phyloP scores from a whole-genome alignment of 2,329 filamentous ascomycete species.

The Pseudonectria buxi region DNA sequence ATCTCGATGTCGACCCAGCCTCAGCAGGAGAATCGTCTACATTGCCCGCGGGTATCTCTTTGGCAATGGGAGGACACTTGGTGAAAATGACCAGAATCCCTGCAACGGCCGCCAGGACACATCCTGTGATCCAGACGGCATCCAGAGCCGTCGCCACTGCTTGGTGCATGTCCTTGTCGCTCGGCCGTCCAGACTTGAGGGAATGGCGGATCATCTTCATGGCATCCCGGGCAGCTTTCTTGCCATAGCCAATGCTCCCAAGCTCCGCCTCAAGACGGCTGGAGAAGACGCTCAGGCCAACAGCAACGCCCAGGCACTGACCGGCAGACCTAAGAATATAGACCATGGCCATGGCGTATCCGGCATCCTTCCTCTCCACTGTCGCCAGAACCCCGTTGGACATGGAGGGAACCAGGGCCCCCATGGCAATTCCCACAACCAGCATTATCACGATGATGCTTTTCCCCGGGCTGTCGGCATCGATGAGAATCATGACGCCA shows the following conservation, averaged over 20 bases:
- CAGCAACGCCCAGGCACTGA: slow-evolving; percentile 22
- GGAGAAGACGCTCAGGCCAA: slow-evolving; percentile 21
- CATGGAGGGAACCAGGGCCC: slow-evolving; percentile 59
- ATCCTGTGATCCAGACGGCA: slow-evolving; percentile 15
- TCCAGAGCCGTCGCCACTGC: slow-evolving; percentile 13
- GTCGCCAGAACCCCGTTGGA: slow-evolving; percentile 55
- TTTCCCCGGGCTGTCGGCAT: slow-evolving; percentile 39
- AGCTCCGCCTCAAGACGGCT: slow-evolving; percentile 12
- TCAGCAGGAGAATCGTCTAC: slow-evolving; percentile 1
- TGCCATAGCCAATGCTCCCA: slow-evolving; percentile 3
- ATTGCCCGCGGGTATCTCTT: slow-evolving; percentile 1
- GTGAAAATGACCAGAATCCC: slow-evolving; percentile 13
- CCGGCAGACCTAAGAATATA: slow-evolving; percentile 19
- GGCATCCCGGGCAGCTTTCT: slow-evolving; percentile 8
- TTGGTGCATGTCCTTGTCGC: slow-evolving; percentile 3
- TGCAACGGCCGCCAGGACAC: slow-evolving; percentile 13
- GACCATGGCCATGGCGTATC: slow-evolving; percentile 21
- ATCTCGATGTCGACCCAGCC: background rate
- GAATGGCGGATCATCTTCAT: slow-evolving; percentile 18
- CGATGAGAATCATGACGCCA: slow-evolving; percentile 47
- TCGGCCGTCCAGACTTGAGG: slow-evolving; percentile 8
- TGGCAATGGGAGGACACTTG: slow-evolving; percentile 14
- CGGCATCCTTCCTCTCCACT: slow-evolving; percentile 11
- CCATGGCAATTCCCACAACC: slow-evolving; percentile 53
- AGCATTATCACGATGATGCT: slow-evolving; percentile 57